Percentiles rank a stretch among this genome's conserved stretches.
These are phyloP conservation scores for Eutrema heterophyllum DNA, from an alignment of 345 rosid genomes.

Conservation along the genomic window DNA sequence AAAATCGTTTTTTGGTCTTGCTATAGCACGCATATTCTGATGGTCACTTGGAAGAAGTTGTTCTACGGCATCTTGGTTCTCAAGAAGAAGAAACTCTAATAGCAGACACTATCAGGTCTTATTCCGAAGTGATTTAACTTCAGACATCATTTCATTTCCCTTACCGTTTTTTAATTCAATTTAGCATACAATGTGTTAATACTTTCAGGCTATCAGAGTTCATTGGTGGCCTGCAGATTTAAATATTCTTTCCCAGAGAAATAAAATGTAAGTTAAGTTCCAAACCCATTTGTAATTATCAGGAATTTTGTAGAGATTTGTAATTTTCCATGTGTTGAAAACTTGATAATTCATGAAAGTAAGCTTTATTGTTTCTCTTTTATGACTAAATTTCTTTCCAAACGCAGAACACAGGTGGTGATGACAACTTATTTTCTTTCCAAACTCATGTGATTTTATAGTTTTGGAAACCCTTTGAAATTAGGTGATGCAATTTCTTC, in stretches of 20 bases:
- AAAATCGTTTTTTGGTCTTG: constrained; percentile 7
- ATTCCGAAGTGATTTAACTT: background rate
- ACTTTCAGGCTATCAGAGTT: constrained; percentile 67
- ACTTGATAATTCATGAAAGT: background rate
- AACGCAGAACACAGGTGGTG: constrained; percentile 15
- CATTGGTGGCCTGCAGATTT: constrained; percentile 46
- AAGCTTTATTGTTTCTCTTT: background rate
- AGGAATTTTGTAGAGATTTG: background rate
- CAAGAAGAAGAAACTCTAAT: constrained; percentile 60
- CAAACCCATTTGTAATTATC: background rate
- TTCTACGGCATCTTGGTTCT: constrained; percentile 62
- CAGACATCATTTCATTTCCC: background rate
- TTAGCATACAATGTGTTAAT: constrained; percentile 10
- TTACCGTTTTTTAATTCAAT: background rate
- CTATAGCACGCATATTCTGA: constrained; percentile 69
- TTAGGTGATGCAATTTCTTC: constrained; percentile 5
- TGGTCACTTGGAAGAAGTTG: constrained; percentile 73
- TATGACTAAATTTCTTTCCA: background rate
- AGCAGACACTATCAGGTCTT: constrained; percentile 48
- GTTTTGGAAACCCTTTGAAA: constrained; percentile 8
- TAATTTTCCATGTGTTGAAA: background rate
- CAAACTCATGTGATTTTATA: constrained; percentile 14
- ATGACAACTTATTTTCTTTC: background rate
- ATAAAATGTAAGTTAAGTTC: constrained; percentile 17
- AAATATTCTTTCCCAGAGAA: background rate